Evolutionary conservation across 208 protist species (phyloP).

Genomic region (Tritrichomonas musculus): DNA sequence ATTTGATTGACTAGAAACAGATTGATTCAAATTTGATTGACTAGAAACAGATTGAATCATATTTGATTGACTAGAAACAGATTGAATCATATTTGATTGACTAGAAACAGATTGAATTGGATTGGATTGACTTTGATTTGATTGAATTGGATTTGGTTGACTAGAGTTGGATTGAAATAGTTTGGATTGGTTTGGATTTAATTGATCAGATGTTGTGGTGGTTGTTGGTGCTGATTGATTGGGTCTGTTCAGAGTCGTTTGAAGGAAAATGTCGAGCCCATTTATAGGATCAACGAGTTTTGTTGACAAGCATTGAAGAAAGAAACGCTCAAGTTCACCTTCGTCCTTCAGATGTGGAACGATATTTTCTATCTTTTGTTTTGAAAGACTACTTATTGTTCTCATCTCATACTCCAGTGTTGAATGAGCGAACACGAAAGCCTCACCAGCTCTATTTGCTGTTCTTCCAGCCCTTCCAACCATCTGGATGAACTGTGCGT

Average conservation of each 20-base stretch:
- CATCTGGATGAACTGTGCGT: neutral
- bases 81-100: neutral
- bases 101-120: neutral
- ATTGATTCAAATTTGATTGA: neutral
- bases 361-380: neutral
- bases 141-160: neutral
- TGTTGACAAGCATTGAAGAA: conserved; percentile 3
- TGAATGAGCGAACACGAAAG: neutral
- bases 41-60: too few species aligned
- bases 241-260: neutral
- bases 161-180: neutral
- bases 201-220: neutral
- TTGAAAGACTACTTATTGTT: neutral
- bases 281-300: neutral
- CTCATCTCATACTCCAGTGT: neutral
- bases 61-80: too few species aligned
- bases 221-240: neutral
- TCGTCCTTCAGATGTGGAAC: neutral
- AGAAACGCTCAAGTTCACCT: neutral
- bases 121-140: neutral
- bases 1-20: neutral
- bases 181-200: neutral
- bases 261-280: neutral
- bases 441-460: neutral
- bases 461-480: conserved; percentile 25